These are phyloP conservation scores for Hyparrhenia diplandra DNA, from an alignment of 176 grass and related monocot species.

Conservation along the genomic window DNA sequence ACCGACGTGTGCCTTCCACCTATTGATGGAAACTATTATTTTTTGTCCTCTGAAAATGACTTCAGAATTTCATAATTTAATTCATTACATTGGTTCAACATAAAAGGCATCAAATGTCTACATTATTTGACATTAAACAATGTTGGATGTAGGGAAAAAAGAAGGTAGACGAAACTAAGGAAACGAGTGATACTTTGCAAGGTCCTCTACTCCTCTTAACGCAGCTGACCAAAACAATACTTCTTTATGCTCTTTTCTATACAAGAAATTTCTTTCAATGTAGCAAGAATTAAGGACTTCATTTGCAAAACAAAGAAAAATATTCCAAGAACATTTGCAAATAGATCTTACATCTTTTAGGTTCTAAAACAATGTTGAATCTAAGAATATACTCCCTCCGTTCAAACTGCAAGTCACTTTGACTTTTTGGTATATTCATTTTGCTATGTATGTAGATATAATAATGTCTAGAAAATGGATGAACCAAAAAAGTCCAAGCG, in stretches of 20 bases:
- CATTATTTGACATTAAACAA: background rate
- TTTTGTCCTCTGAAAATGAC: conserved; percentile 8
- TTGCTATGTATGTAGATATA: too few species aligned
- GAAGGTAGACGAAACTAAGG: background rate
- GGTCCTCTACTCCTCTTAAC: background rate
- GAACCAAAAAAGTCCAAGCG: too few species aligned
- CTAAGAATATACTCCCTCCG: conserved; percentile 12
- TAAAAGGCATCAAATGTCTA: conserved; percentile 3
- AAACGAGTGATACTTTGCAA: background rate
- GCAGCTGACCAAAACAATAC: background rate
- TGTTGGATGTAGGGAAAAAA: background rate
- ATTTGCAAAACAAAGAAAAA: background rate
- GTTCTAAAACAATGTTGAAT: background rate
- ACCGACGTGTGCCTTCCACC: conserved; percentile 89
- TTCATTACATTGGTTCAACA: conserved; percentile 10
- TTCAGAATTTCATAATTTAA: conserved; percentile 21
- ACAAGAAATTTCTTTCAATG: background rate
- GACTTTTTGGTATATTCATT: too few species aligned
- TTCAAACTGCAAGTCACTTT: too few species aligned
- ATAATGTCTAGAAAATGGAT: too few species aligned
- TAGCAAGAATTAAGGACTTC: background rate
- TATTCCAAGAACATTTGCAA: background rate
- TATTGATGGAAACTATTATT: conserved; percentile 47
- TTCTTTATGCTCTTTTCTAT: background rate
- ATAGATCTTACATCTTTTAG: background rate